Evolutionary conservation across 78 protist species (phyloP), one percentile per base, ranked within the genome.

Genomic region (Paratrimastix pyriformis): DNA sequence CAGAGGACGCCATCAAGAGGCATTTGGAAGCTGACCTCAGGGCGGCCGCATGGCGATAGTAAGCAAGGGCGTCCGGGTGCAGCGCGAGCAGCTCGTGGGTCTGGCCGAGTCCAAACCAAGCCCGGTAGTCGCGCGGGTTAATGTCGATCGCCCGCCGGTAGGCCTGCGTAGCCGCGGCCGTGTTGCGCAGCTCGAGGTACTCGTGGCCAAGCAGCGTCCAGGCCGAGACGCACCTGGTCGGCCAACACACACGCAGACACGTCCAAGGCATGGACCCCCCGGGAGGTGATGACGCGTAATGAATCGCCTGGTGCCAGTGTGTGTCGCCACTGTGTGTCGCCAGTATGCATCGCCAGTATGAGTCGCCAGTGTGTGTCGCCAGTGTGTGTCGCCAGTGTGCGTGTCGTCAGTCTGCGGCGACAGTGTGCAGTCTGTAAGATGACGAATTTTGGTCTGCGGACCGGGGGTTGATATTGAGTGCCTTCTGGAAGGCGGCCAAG

Each of bases 121-220:
- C 50, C 24, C 74, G 44, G 30, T 70, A 70, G 30, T 70, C 74
- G 24, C 24, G 29, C 21, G 50, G 50, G 18, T 11, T 18, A 26
- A 70, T 44, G 18, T 70, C 71, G 37, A 52, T 42, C 13, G 62
- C 74, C 62, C 11, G 11, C 11, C 74, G 11, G 57, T 70, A 70
- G 15, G 74, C 74, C 13, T 50, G 71, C n/a, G 30, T 38, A 18
- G 74, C 74, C 44, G 11, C 57, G 11, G 62, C 21, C 15, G 57
- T 30, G 13, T 52, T 38, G n/a, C 57, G 33, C 74, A 70, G 57
- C 15, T 70, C 71, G 57, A 70, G n/a, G 24, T 24, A 52, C 57
- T 70, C 74, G 57, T 70, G 74, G 13, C 74, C 74, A 29, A 70
- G n/a, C 57, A 70, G 57, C 26, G 52, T 70, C 74, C 74, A 70